phyloP scores from a whole-genome alignment of 225 moss, liverwort and hornwort genomes.

The Physcomitrium patens region DNA sequence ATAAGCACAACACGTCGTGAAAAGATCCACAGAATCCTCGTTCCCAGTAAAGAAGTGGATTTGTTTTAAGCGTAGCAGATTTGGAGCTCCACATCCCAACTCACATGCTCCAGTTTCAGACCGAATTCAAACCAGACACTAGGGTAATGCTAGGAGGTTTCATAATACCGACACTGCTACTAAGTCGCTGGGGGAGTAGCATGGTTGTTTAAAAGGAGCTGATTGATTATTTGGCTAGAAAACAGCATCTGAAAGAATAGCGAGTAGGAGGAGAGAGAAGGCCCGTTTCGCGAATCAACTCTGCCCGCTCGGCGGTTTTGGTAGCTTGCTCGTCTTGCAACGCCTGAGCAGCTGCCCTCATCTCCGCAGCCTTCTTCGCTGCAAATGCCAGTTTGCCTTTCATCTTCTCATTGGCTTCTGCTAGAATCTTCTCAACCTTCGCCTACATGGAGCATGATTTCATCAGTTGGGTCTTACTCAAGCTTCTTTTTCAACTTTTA shows the following conservation, averaged over 20 bases:
- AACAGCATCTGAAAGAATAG: constrained; percentile 45
- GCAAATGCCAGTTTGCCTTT: constrained; percentile 28
- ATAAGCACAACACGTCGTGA: too few species aligned
- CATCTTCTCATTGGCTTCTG: constrained; percentile 52
- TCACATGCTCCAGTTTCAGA: neutral
- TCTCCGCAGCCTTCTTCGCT: constrained; percentile 47
- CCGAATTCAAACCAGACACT: constrained; percentile 2
- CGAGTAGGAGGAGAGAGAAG: constrained; percentile 33
- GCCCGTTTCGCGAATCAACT: constrained; percentile 46
- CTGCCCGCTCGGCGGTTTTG: constrained; percentile 41
- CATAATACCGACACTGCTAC: neutral
- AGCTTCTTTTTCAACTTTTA: too few species aligned
- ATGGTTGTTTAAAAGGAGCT: neutral
- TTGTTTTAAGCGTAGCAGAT: too few species aligned
- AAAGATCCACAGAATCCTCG: too few species aligned
- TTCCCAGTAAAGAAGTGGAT: too few species aligned
- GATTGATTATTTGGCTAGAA: constrained; percentile 17
- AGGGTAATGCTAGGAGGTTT: neutral
- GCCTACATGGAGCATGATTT: constrained; percentile 29
- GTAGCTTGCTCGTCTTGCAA: constrained; percentile 39
- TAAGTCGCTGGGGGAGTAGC: constrained; percentile 2
- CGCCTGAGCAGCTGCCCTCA: constrained; percentile 39
- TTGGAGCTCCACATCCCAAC: neutral
- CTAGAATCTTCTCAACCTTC: constrained; percentile 46
- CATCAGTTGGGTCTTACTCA: neutral